Evolutionary conservation across 805 yeast genomes (phyloP).

Genomic region (Candida ascalaphidarum): DNA sequence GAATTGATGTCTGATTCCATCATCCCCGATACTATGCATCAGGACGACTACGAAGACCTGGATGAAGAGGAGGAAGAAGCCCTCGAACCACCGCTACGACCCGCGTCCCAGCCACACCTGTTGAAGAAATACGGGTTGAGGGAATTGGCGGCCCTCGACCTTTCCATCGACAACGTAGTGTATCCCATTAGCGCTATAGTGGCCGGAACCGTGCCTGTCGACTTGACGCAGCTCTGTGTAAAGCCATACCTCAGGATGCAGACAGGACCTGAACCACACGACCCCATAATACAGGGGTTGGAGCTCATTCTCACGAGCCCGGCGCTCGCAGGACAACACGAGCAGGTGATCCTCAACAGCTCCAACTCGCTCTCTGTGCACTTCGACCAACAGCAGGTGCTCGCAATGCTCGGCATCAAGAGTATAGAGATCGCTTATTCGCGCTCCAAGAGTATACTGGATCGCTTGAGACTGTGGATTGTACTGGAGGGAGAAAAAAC

Average conservation of each 20-base stretch:
- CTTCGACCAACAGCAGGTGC: conserved; percentile 5
- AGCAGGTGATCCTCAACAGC: conserved; percentile 5
- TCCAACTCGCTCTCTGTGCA: conserved; percentile 8
- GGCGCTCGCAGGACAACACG: not conserved
- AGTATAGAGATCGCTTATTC: too few relatives aligned
- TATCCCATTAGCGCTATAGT: conserved; percentile 12
- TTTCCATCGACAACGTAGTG: conserved; percentile 2
- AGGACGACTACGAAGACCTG: not conserved
- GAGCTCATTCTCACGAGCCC: conserved; percentile 15
- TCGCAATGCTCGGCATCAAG: too few relatives aligned
- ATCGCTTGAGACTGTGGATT: too few relatives aligned
- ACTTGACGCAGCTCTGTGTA: conserved; percentile 17
- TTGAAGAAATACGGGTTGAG: too few relatives aligned
- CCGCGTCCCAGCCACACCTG: not conserved
- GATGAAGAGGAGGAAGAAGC: not conserved
- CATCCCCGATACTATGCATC: not conserved
- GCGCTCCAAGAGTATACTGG: too few relatives aligned
- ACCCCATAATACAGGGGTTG: conserved; percentile 16
- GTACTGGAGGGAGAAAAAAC: too few relatives aligned
- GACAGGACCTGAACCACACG: conserved; percentile 6
- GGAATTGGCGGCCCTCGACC: not conserved
- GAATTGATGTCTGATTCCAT: too few relatives aligned
- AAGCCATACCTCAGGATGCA: conserved; percentile 12
- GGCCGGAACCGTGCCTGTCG: conserved; percentile 16
- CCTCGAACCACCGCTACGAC: not conserved